phyloP scores from a whole-genome alignment of 2,329 filamentous ascomycete species.

The Harringtonia aguacate region DNA sequence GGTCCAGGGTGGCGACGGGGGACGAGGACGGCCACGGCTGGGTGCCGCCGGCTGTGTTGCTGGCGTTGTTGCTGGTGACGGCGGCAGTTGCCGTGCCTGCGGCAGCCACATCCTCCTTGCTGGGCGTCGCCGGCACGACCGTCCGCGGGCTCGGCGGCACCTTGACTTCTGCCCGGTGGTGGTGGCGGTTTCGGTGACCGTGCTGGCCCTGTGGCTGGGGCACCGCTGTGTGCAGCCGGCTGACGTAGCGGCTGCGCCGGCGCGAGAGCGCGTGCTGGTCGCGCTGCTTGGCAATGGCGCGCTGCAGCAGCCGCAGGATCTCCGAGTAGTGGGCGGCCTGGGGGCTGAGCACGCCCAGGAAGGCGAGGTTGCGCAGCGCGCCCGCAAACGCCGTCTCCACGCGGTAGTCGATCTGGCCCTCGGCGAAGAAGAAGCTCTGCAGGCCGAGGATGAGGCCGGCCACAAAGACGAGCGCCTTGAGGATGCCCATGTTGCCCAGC shows the following conservation, averaged over 20 bases:
- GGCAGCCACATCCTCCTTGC: too few species aligned
- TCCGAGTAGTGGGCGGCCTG: constrained; percentile 13
- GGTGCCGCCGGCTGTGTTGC: not conserved
- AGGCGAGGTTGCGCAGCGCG: constrained; percentile 7
- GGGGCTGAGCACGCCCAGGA: constrained; percentile 6
- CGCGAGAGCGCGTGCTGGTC: constrained; percentile 25
- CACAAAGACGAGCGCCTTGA: constrained; percentile 38
- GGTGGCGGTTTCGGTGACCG: too few species aligned
- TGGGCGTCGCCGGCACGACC: not conserved
- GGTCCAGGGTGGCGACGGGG: too few species aligned
- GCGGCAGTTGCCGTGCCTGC: not conserved
- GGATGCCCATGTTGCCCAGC: constrained; percentile 9
- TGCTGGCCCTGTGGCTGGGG: not conserved
- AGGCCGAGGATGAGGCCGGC: constrained; percentile 47
- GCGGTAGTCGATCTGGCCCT: constrained; percentile 6
- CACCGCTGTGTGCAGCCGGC: not conserved
- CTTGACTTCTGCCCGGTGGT: too few species aligned
- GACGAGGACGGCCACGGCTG: not conserved
- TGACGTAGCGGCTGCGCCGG: constrained; percentile 25
- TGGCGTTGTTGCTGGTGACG: not conserved
- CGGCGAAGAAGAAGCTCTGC: constrained; percentile 1
- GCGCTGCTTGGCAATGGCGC: constrained; percentile 9
- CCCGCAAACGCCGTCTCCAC: constrained; percentile 9
- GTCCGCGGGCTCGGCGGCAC: too few species aligned
- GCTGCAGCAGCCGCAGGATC: constrained; percentile 11